Percentiles rank a stretch among this genome's conserved stretches.
Evolutionary conservation across 495 filamentous ascomycete genomes (phyloP).

Genomic region (Viridothelium virens): DNA sequence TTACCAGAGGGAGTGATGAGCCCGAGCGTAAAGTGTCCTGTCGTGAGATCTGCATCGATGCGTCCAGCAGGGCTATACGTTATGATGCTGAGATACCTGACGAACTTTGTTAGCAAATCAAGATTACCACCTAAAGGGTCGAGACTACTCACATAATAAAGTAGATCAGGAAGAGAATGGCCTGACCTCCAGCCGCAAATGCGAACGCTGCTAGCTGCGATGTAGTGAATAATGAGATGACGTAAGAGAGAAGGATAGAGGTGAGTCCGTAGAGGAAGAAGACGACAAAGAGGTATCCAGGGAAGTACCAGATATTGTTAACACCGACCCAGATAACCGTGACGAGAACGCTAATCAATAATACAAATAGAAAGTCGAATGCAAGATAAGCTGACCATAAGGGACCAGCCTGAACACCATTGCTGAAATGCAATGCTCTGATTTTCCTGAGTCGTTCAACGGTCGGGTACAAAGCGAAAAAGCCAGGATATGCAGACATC

Average conservation of each 20-base stretch:
- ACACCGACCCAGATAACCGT: slow-evolving; percentile 55
- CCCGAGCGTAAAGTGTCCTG: slow-evolving; percentile 62
- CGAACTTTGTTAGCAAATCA: background rate
- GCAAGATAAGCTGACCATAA: slow-evolving; percentile 54
- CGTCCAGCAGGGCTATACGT: slow-evolving; percentile 56
- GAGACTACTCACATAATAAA: slow-evolving; percentile 38
- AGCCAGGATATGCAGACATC: slow-evolving; percentile 67
- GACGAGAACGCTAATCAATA: slow-evolving; percentile 50
- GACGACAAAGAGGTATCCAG: slow-evolving; percentile 68
- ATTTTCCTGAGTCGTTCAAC: slow-evolving; percentile 69
- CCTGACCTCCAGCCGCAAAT: slow-evolving; percentile 63
- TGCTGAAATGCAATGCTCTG: slow-evolving; percentile 77
- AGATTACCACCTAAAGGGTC: background rate
- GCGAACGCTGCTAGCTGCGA: slow-evolving; percentile 69
- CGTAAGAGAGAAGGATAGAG: slow-evolving; percentile 62
- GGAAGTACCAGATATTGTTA: slow-evolving; percentile 59
- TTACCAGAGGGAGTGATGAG: slow-evolving; percentile 61
- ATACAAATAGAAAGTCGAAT: slow-evolving; percentile 68
- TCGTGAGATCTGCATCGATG: slow-evolving; percentile 50
- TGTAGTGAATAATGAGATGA: slow-evolving; percentile 59
- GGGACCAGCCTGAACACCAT: slow-evolving; percentile 40
- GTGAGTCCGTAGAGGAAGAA: slow-evolving; percentile 68
- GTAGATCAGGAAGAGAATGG: slow-evolving; percentile 68
- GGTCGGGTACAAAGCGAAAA: slow-evolving; percentile 81
- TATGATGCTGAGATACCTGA: slow-evolving; percentile 40